phyloP scores from a whole-genome alignment of 371 early-diverging fungal species.

The Chytridium lagenaria region DNA sequence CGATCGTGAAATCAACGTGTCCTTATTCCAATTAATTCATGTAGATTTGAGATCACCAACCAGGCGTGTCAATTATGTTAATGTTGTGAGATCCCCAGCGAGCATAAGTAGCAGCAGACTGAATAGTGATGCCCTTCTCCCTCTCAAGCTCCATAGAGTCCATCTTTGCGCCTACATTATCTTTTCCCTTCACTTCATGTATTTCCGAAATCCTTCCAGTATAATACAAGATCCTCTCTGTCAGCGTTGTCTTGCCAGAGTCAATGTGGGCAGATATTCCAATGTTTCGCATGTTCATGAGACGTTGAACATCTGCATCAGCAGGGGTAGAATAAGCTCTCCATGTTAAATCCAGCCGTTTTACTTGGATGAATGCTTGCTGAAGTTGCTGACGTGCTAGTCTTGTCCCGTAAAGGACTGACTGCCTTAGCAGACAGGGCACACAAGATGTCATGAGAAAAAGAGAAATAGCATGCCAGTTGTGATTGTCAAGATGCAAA shows the following conservation, averaged over 20 bases:
- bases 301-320: constrained; percentile 33
- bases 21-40: constrained; percentile 57
- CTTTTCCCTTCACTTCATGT: constrained; percentile 96
- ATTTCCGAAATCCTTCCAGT: constrained; percentile 96
- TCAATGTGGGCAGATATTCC: constrained; percentile 99
- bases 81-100: constrained; percentile 83
- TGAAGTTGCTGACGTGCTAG: too few relatives aligned
- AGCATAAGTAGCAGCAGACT: constrained; percentile 94
- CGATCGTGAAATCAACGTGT: constrained; percentile 97
- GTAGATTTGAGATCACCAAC: too few relatives aligned
- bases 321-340: too few relatives aligned
- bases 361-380: too few relatives aligned
- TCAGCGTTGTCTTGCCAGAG: constrained; percentile 97
- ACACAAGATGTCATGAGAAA: too few relatives aligned
- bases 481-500: neutral
- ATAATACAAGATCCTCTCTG: constrained; percentile 95
- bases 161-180: constrained; percentile 98
- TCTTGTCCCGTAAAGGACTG: too few relatives aligned
- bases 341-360: too few relatives aligned
- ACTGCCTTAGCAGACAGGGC: too few relatives aligned
- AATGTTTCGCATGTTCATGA: constrained; percentile 75
- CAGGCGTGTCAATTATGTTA: constrained; percentile 97
- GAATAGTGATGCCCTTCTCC: constrained; percentile 97
- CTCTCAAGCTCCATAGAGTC: constrained; percentile 98
- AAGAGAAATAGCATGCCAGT: neutral